These are phyloP conservation scores for Puccinia horiana DNA, from an alignment of 1,284 basidiomycete genomes.

Conservation along the genomic window DNA sequence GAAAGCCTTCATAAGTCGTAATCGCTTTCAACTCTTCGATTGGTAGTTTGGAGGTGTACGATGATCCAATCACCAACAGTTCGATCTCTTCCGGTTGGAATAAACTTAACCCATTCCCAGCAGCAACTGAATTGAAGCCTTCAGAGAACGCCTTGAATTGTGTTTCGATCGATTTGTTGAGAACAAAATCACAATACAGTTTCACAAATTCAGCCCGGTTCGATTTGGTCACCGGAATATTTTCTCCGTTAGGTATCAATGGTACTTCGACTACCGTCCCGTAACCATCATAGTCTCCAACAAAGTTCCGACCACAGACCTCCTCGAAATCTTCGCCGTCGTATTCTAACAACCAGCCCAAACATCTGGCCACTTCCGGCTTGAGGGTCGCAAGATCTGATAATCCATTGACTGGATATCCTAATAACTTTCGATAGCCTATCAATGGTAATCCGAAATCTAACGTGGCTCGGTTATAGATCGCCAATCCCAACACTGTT, in stretches of 20 bases:
- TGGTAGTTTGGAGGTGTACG: slow-evolving; percentile 52
- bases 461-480: slow-evolving; percentile 54
- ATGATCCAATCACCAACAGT: slow-evolving; percentile 53
- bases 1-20: slow-evolving; percentile 53
- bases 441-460: slow-evolving; percentile 54
- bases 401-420: slow-evolving; percentile 50
- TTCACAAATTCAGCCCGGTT: slow-evolving; percentile 52
- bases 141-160: slow-evolving; percentile 52
- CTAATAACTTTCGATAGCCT: slow-evolving; percentile 54
- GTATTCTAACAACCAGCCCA: slow-evolving; percentile 52
- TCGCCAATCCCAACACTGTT: slow-evolving; percentile 53
- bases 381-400: slow-evolving; percentile 52
- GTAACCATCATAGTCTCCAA: slow-evolving; percentile 53
- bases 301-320: slow-evolving; percentile 52
- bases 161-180: slow-evolving; percentile 28
- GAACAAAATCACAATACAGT: slow-evolving; percentile 29
- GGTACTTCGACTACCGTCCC: slow-evolving; percentile 53
- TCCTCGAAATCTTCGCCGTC: slow-evolving; percentile 51
- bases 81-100: slow-evolving; percentile 55
- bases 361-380: slow-evolving; percentile 52
- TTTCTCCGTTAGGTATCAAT: slow-evolving; percentile 52
- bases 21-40: slow-evolving; percentile 51
- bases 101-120: slow-evolving; percentile 54
- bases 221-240: slow-evolving; percentile 51
- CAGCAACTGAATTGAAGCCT: slow-evolving; percentile 54